Conservation (phyloP, 1,284 basidiomycete species). For the Cryptococcus sp. region DNA sequence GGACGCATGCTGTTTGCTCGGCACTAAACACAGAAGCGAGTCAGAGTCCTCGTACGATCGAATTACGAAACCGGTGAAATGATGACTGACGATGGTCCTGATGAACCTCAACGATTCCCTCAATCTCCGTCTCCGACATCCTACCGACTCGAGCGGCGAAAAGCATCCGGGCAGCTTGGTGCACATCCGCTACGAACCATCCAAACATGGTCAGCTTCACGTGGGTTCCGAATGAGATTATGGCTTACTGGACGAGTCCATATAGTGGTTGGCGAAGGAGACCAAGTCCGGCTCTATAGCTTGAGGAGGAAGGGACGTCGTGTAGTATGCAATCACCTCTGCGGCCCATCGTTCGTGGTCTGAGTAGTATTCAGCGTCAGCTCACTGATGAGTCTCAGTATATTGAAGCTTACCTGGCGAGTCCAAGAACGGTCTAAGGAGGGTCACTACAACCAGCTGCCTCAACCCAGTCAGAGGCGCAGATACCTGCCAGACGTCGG, state of each 20-base stretch:
- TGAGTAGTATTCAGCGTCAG: conserved; percentile 42
- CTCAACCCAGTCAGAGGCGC: conserved; percentile 66
- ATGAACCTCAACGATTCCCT: conserved; percentile 57
- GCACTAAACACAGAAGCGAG: conserved; percentile 60
- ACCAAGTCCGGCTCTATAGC: conserved; percentile 69
- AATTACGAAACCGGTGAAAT: background rate
- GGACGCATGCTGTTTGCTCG: conserved; percentile 62
- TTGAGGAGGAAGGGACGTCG: conserved; percentile 64
- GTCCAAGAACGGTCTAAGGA: conserved; percentile 69
- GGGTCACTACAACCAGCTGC: conserved; percentile 66
- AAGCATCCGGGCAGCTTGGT: conserved; percentile 70
- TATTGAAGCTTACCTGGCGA: conserved; percentile 62
- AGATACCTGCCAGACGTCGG: conserved; percentile 70
- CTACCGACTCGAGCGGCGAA: conserved; percentile 72
- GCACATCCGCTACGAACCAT: conserved; percentile 62
- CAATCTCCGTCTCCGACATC: conserved; percentile 68
- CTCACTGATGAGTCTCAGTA: background rate
- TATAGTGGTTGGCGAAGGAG: conserved; percentile 72
- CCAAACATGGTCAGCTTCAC: background rate
- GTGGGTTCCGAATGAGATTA: background rate
- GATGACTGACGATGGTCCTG: conserved; percentile 29
- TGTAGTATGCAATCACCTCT: conserved; percentile 75
- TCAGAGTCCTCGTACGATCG: background rate
- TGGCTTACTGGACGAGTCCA: conserved; percentile 67
- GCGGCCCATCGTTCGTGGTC: conserved; percentile 67